Percentiles rank a stretch among this genome's conserved stretches.
Evolutionary conservation across 805 yeast species (phyloP).

Genomic region (Zygoascus biomembranicola): DNA sequence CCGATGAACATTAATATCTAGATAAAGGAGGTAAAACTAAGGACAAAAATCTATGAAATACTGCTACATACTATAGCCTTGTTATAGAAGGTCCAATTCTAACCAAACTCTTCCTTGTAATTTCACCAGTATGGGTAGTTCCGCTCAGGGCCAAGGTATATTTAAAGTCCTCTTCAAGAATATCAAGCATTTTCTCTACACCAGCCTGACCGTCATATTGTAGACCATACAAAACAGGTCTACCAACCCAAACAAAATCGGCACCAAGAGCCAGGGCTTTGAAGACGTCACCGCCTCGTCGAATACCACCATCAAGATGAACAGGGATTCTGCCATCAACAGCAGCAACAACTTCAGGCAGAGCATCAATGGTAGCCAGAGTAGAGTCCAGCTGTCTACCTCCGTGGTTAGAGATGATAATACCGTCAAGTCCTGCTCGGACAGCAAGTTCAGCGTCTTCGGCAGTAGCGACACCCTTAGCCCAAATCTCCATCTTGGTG

Average conservation of each 20-base stretch:
- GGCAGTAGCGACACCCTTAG: constrained; percentile 58
- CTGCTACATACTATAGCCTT: background rate
- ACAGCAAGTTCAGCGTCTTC: constrained; percentile 58
- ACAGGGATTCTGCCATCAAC: constrained; percentile 43
- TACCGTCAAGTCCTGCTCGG: constrained; percentile 54
- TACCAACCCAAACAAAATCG: constrained; percentile 55
- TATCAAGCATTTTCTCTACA: constrained; percentile 31
- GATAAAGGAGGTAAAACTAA: too few species aligned
- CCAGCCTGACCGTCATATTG: constrained; percentile 64
- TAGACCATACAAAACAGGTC: constrained; percentile 61
- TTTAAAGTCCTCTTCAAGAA: constrained; percentile 20
- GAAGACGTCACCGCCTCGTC: constrained; percentile 58
- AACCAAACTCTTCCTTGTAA: background rate
- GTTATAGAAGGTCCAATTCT: background rate
- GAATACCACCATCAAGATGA: constrained; percentile 60
- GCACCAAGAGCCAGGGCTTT: constrained; percentile 68
- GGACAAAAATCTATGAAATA: too few species aligned
- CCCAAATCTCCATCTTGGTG: constrained; percentile 41
- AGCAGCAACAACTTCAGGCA: constrained; percentile 40
- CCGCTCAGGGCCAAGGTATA: constrained; percentile 23
- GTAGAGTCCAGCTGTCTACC: constrained; percentile 65
- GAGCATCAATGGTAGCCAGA: constrained; percentile 54
- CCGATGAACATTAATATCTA: background rate
- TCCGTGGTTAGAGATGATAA: constrained; percentile 65
- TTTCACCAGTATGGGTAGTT: constrained; percentile 5